These are phyloP conservation scores for Candida glaebosa DNA, from an alignment of 805 yeast genomes.

Conservation along the genomic window DNA sequence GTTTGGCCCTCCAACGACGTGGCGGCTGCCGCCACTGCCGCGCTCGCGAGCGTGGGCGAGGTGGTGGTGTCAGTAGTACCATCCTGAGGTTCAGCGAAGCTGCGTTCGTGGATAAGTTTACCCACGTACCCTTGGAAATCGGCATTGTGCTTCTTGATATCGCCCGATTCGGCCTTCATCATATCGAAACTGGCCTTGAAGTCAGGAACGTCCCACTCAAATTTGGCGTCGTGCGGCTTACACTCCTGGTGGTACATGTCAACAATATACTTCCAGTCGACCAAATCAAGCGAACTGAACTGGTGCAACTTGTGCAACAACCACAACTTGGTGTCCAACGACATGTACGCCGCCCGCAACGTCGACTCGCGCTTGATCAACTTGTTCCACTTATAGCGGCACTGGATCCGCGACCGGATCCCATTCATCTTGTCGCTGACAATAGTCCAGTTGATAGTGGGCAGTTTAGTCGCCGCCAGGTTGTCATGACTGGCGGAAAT, in stretches of 20 bases:
- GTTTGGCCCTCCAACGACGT: conserved; percentile 24
- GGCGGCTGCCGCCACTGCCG: conserved; percentile 37
- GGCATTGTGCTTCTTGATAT: conserved; percentile 1
- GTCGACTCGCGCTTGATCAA: conserved; percentile 54
- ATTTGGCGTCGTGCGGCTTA: conserved; percentile 5
- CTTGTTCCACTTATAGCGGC: conserved; percentile 94
- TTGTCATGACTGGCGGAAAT: conserved; percentile 11
- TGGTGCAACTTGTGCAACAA: conserved; percentile 28
- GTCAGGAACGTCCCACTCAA: conserved; percentile 57
- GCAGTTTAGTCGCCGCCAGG: conserved; percentile 12
- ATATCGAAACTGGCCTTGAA: conserved; percentile 59
- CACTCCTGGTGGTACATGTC: conserved; percentile 21
- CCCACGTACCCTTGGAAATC: background rate
- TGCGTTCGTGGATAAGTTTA: background rate
- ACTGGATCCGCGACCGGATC: conserved; percentile 83
- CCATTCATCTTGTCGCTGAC: conserved; percentile 92
- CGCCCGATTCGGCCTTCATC: conserved; percentile 39
- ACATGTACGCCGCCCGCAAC: conserved; percentile 30
- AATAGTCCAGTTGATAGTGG: conserved; percentile 81
- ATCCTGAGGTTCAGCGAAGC: conserved; percentile 1
- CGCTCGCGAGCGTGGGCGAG: conserved; percentile 32
- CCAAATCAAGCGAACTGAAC: conserved; percentile 21
- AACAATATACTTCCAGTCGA: conserved; percentile 35
- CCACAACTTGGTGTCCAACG: conserved; percentile 33
- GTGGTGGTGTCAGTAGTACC: conserved; percentile 10